These are phyloP conservation scores for Cyberlindnera suaveolens DNA, from an alignment of 805 yeast species.

Conservation along the genomic window DNA sequence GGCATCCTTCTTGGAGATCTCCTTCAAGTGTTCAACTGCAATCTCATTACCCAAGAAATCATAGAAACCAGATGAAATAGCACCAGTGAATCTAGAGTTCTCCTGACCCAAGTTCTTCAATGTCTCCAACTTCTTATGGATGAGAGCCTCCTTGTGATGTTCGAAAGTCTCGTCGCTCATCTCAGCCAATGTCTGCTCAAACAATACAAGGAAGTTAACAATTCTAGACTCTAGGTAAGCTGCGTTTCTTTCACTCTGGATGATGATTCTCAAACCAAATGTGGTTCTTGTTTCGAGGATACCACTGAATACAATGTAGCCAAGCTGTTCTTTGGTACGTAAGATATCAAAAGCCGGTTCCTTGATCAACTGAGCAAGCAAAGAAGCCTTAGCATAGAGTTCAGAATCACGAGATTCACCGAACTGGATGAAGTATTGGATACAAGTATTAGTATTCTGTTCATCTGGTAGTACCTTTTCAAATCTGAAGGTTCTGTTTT, in stretches of 20 bases:
- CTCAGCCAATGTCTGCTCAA: conserved; percentile 39
- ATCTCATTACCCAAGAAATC: conserved; percentile 57
- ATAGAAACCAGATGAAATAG: conserved; percentile 70
- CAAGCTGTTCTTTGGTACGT: conserved; percentile 91
- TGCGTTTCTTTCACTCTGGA: conserved; percentile 80
- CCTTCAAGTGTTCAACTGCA: conserved; percentile 51
- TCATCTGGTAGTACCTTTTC: conserved; percentile 52
- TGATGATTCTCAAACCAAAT: conserved; percentile 63
- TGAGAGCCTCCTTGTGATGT: conserved; percentile 63
- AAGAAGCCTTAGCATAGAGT: conserved; percentile 47
- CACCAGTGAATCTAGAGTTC: conserved; percentile 53
- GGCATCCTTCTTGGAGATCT: conserved; percentile 51
- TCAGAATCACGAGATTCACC: conserved; percentile 43
- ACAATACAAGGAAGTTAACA: conserved; percentile 49
- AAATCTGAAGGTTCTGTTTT: conserved; percentile 35
- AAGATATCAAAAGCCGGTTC: conserved; percentile 89
- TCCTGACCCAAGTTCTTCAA: conserved; percentile 79
- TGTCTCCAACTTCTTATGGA: conserved; percentile 60
- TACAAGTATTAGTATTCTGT: conserved; percentile 75
- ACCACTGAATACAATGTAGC: conserved; percentile 88
- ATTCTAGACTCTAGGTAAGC: conserved; percentile 73
- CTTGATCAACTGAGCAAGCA: conserved; percentile 64
- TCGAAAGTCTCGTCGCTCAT: conserved; percentile 61
- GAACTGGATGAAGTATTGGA: conserved; percentile 70
- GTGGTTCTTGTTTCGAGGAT: conserved; percentile 62